These are phyloP conservation scores for Dactylonectria estremocensis DNA, from an alignment of 2,329 filamentous ascomycete species.

Conservation along the genomic window DNA sequence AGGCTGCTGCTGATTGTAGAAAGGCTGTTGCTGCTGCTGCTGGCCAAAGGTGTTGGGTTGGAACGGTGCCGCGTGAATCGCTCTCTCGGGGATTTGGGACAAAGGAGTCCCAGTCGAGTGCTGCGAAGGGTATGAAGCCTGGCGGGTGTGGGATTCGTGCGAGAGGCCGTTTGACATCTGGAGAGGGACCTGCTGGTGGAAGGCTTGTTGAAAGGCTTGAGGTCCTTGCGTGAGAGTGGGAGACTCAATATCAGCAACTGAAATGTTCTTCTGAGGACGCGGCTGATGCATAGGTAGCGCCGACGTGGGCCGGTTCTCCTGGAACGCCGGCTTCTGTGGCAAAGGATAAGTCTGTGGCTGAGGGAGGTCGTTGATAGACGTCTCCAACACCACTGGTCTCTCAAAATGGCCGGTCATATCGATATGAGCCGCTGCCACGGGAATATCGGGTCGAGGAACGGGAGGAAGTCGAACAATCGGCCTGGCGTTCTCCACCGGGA, in stretches of 20 bases:
- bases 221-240: constrained; percentile 72
- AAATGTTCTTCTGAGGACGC: constrained; percentile 93
- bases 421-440: constrained; percentile 26
- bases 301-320: constrained; percentile 67
- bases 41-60: constrained; percentile 80
- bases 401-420: constrained; percentile 40
- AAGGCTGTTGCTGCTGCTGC: constrained; percentile 66
- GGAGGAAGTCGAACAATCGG: constrained; percentile 90
- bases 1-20: constrained; percentile 70
- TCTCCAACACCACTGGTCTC: constrained; percentile 38
- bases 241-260: constrained; percentile 92
- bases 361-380: constrained; percentile 67
- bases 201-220: constrained; percentile 90
- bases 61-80: constrained; percentile 91
- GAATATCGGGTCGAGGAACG: constrained; percentile 56
- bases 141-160: constrained; percentile 75
- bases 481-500: constrained; percentile 72
- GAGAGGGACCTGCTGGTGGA: constrained; percentile 93
- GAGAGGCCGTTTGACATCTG: constrained; percentile 74
- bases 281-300: constrained; percentile 90
- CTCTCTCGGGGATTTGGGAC: constrained; percentile 92
- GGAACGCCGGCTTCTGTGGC: constrained; percentile 71
- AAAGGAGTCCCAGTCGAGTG: constrained; percentile 84
- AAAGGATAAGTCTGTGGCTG: constrained; percentile 72
- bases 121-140: constrained; percentile 79